phyloP scores from a whole-genome alignment of 2,329 filamentous ascomycete species.

The Byssochlamys sp. region DNA sequence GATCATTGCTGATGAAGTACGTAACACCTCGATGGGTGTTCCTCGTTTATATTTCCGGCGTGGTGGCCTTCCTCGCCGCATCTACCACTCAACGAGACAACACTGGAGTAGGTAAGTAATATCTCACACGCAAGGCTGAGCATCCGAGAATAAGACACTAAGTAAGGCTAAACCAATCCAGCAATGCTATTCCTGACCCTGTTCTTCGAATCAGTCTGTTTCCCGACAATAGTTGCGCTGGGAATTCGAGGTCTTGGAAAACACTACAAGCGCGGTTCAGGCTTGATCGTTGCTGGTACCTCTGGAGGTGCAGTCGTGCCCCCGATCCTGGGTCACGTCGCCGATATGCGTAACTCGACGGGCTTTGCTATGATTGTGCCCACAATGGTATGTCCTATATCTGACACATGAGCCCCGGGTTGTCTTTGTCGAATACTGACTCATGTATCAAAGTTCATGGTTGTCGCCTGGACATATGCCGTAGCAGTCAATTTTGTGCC shows the following conservation, averaged over 20 bases:
- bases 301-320: constrained; percentile 65
- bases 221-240: constrained; percentile 71
- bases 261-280: constrained; percentile 61
- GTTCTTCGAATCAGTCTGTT: constrained; percentile 74
- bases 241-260: constrained; percentile 64
- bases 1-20: constrained; percentile 56
- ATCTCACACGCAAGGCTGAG: neutral
- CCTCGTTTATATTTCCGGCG: constrained; percentile 55
- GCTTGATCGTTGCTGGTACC: constrained; percentile 31
- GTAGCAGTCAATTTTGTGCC: constrained; percentile 58
- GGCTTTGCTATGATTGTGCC: constrained; percentile 59
- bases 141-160: neutral
- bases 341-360: constrained; percentile 54
- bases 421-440: neutral
- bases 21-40: constrained; percentile 61
- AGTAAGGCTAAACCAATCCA: constrained; percentile 21
- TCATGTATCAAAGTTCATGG: constrained; percentile 39
- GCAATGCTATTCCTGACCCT: constrained; percentile 58
- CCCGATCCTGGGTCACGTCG: constrained; percentile 58
- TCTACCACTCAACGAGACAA: constrained; percentile 41
- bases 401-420: constrained; percentile 2
- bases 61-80: constrained; percentile 51
- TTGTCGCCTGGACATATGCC: constrained; percentile 48
- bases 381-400: constrained; percentile 37
- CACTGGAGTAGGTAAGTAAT: constrained; percentile 33